phyloP scores from a whole-genome alignment of 2,329 filamentous ascomycete genomes.

The Triangularia setosa region DNA sequence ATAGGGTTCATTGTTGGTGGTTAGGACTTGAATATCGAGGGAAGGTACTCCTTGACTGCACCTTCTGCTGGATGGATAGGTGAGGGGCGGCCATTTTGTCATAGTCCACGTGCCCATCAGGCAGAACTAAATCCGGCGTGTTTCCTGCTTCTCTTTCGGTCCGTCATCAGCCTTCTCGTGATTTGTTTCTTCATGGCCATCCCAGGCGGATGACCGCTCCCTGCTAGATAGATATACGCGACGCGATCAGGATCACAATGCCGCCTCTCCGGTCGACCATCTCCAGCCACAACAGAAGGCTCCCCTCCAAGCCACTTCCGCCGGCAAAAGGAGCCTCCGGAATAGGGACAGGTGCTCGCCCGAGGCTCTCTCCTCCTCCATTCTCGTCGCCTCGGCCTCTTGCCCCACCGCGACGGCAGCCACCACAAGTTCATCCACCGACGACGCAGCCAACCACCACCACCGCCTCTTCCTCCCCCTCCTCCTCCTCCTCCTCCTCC shows the following conservation, averaged over 20 bases:
- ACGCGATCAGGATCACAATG: not conserved
- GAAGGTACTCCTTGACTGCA: not conserved
- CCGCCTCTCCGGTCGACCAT: not conserved
- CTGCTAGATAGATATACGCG: not conserved
- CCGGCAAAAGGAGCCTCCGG: not conserved
- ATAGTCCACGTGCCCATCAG: not conserved
- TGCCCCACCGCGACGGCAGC: not conserved
- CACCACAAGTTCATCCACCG: not conserved
- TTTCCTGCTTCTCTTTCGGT: not conserved
- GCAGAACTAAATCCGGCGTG: not conserved
- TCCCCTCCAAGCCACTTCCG: not conserved
- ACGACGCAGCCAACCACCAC: not conserved
- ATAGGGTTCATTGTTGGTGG: not conserved
- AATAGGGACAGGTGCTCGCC: not conserved
- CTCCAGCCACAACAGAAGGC: not conserved
- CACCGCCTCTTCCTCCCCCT: too few relatives aligned
- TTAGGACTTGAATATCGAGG: not conserved
- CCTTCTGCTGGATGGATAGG: conserved; percentile 5
- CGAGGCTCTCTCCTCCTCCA: not conserved
- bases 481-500: too few relatives aligned
- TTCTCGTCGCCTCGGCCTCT: not conserved
- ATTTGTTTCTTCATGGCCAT: not conserved
- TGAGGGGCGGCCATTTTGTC: not conserved
- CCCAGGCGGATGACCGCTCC: not conserved
- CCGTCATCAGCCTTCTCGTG: not conserved